A percentile compares a stretch with the other conserved stretches of the same genome.
Conservation (phyloP, 371 early-diverging fungal species). For the Lichtheimia corymbifera region DNA sequence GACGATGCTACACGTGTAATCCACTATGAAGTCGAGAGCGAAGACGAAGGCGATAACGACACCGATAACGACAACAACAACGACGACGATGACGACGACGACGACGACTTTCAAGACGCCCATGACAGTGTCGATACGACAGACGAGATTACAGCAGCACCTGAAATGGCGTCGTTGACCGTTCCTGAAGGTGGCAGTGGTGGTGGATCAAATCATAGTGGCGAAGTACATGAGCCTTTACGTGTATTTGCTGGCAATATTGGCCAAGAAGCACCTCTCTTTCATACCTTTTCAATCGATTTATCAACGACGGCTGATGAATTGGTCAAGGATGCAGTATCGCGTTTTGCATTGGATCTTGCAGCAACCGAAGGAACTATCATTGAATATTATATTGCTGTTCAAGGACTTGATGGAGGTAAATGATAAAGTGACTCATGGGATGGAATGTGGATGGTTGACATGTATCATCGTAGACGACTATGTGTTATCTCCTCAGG, state of each 20-base stretch:
- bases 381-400: constrained; percentile 55
- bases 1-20: constrained; percentile 29
- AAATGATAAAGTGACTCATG: constrained; percentile 8
- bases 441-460: neutral
- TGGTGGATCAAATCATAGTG: neutral
- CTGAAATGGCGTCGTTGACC: neutral
- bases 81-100: constrained; percentile 10
- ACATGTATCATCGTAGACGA: constrained; percentile 37
- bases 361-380: constrained; percentile 26
- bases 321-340: constrained; percentile 46
- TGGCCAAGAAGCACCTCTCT: constrained; percentile 51
- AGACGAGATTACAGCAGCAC: constrained; percentile 2
- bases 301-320: constrained; percentile 51
- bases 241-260: constrained; percentile 65
- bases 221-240: constrained; percentile 3
- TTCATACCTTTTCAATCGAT: constrained; percentile 51
- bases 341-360: constrained; percentile 32
- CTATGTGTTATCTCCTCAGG: constrained; percentile 53
- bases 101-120: constrained; percentile 12
- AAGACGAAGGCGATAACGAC: constrained; percentile 35
- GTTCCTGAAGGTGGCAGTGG: neutral
- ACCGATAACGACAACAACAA: constrained; percentile 26
- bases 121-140: neutral
- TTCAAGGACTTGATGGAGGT: constrained; percentile 64
- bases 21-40: constrained; percentile 42